Base-by-base conservation (phyloP, 495 filamentous ascomycete species). In the Lophiotrema nucula region DNA sequence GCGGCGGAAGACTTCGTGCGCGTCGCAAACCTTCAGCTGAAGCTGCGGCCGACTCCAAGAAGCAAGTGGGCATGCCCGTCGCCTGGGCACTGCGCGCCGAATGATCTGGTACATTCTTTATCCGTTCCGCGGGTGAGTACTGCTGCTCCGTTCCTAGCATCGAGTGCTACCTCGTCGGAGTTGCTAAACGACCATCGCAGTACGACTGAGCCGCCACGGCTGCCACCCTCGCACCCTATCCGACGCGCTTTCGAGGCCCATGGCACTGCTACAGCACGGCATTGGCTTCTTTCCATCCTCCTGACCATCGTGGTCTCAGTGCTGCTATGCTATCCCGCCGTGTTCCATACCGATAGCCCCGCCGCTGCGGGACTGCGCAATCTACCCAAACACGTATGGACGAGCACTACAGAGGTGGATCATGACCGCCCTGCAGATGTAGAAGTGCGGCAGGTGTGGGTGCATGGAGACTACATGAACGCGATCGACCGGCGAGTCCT, bases 361-460 rank as follows among this genome's bases (percentile, higher is more conserved):
- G 79, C 78, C 50, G 77, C 78, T 66, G 76, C 82, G 72, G 74
- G 79, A 47, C 80, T 83, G 45, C 74, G 79, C 61, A 76, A 79
- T 57, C 76, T 88, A 13, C 86, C 87, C 16, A 82, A 87, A 65
- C 83, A 88, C 77, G 87, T 87, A 49, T 90, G 87, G 87, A 88
- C 86, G 21, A 83, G 84, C 33, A 85, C 85, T 4, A 80, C 80
- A 44, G 82, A 83, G 22, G 78, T 83, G 50, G 69, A 68, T n/a
- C 72, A 63, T 33, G 52, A 65, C 0, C 48, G 56, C 15, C 21
- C 43, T 12, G 67, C 76, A 13, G 77, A 80, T 53, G 73, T 80
- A 15, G 77, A 74, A 48, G 71, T 80, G 62, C 76, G 76, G 41
- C 77, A 79, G 57, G 71, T 73, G 3, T 80, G 77, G 77, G 69